phyloP scores from a whole-genome alignment of 371 early-diverging fungal species.

The Synchytrium microbalum region DNA sequence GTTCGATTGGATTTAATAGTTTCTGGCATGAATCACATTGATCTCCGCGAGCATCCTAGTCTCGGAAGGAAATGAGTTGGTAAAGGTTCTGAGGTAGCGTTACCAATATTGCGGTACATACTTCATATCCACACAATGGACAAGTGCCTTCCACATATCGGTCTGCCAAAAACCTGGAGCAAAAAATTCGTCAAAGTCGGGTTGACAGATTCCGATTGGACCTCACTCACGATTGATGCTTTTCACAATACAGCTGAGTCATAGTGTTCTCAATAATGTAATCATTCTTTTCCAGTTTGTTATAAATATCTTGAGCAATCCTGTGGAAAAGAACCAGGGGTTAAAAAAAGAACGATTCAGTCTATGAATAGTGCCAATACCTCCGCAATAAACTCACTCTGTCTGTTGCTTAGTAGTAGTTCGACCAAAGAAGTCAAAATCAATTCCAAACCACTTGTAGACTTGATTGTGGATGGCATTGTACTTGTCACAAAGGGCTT shows the following conservation, averaged over 20 bases:
- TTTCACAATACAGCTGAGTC: slow-evolving; percentile 90
- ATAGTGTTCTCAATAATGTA: slow-evolving; percentile 67
- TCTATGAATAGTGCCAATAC: neutral
- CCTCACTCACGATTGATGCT: slow-evolving; percentile 58
- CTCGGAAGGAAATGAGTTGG: neutral
- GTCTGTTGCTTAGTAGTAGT: slow-evolving; percentile 91
- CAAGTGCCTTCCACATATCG: slow-evolving; percentile 98
- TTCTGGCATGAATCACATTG: slow-evolving; percentile 98
- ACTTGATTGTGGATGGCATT: slow-evolving; percentile 77
- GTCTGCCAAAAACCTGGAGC: slow-evolving; percentile 93
- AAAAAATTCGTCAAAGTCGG: neutral
- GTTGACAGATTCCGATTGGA: neutral
- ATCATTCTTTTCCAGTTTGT: slow-evolving; percentile 67
- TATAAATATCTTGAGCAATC: slow-evolving; percentile 91
- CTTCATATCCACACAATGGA: slow-evolving; percentile 78
- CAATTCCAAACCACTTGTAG: slow-evolving; percentile 95
- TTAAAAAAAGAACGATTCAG: no score
- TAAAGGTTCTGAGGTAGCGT: neutral
- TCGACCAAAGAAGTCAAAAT: slow-evolving; percentile 97
- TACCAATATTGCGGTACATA: neutral
- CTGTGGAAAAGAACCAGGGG: slow-evolving; percentile 16
- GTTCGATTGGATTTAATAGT: slow-evolving; percentile 87
- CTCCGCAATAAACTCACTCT: slow-evolving; percentile 28
- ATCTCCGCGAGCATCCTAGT: slow-evolving; percentile 92
- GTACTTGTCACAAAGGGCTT: slow-evolving; percentile 96